Base-by-base conservation (phyloP, 768 basidiomycete genomes). In the Symmetrospora coprosmae region DNA sequence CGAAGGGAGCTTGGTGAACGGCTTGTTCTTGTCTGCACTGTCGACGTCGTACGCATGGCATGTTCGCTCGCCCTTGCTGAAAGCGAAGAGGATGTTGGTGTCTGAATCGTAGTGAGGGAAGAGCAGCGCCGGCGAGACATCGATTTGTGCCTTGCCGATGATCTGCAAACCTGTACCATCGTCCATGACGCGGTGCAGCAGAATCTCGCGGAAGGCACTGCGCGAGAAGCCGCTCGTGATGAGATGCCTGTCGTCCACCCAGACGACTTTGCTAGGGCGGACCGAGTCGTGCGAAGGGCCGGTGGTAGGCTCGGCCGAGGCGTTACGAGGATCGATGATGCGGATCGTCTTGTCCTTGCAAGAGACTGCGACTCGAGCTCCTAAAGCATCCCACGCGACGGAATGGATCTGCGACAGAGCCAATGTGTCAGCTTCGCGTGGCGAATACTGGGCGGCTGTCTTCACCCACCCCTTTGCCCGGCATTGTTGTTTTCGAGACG, bases 81-180 rank as follows among this genome's bases (percentile, higher is more conserved):
- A 74, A 13, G 71, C 48, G 50, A 71, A 70, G 16, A 73, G 65
- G 27, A 75, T 70, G 2, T 52, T 41, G 0, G 73, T 75, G 60
- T 75, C 74, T 27, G 69, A 55, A 56, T 75, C 74, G 60, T 68
- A 71, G 38, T 63, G 61, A 3, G 73, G 73, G 64, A 72, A 72
- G 5, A 75, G 67, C 2, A 72, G 69, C 0, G 72, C 69, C 0
- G 73, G 73, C 1, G 73, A 73, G 23, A 73, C 69, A 51, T 75
- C 73, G 39, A 75, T 68, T 5, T 62, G 62, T 2, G 66, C 43
- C 27, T 65, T 65, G 11, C 60, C 61, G 4, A 69, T 25, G 8
- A 61, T 64, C 28, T 63, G 40, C 37, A 71, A 11, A n/a, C 23
- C 39, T 21, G 38, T 62, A 11, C 47, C 58, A 17, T 60, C 63